Evolutionary conservation across 2,329 filamentous ascomycete species (phyloP), one percentile per base, ranked within the genome.

Genomic region (Verticillium albo-atrum): DNA sequence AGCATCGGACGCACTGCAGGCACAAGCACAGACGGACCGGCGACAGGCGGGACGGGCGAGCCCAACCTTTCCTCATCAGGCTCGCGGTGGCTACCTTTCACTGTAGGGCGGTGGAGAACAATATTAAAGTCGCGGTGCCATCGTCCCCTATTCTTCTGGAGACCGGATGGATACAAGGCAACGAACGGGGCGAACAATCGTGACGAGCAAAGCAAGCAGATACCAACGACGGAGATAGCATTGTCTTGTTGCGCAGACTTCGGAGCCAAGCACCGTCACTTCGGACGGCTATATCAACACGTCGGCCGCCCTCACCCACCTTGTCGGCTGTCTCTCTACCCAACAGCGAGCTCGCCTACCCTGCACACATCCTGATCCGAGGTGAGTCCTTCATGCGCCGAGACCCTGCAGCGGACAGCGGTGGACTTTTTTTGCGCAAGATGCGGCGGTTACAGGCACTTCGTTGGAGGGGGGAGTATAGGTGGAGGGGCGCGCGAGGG

Each of bases 91-190:
- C 58, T 61, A 61, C 62, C n/a, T n/a, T 58, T 61, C 61, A 47
- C 42, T 47, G 42, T 23, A 12, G 25, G n/a, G 9, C 20, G 59
- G 62, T 64, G 62, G 62, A 27, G 62, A 64, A 56, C 58, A 64
- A 64, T 63, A 63, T 63, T 63, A 64, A 62, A 58, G 37, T 53
- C 55, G 23, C 54, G 54, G 35, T 50, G 30, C 52, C 26, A 47
- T 34, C 35, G 17, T 37, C 47, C 47, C 55, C 32, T 52, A 58
- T 42, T 32, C 57, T 59, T 54, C 12, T 26, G 34, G 20, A 28
- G 47, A 37, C 34, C 34, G 15, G 34, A 15, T 4, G n/a, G n/a
- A n/a, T n/a, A n/a, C 34, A 17, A 37, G 34, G 34, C 34, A 15
- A 37, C 34, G n/a, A 47, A 25, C 7, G 17, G 12, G 42, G 25